These are phyloP conservation scores for Monosporascus sp. DNA, from an alignment of 2,329 filamentous ascomycete genomes.

Conservation along the genomic window DNA sequence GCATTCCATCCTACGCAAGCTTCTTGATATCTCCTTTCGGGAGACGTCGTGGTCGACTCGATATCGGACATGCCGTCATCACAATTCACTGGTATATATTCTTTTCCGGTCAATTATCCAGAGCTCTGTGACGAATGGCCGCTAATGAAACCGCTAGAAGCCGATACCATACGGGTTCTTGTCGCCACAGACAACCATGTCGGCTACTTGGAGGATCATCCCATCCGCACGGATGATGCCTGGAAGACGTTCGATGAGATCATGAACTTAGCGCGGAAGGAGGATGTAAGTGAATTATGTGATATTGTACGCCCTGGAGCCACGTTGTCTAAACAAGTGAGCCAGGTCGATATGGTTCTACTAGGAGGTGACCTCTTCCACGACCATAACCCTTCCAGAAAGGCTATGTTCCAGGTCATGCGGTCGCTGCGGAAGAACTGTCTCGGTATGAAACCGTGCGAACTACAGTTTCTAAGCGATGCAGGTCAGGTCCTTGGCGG, in stretches of 20 bases:
- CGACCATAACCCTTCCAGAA: constrained; percentile 94
- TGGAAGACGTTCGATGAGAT: constrained; percentile 96
- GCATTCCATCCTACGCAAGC: not conserved
- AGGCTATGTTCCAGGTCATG: constrained; percentile 97
- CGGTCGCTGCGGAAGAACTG: constrained; percentile 88
- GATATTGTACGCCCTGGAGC: no score
- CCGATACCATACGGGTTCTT: constrained; percentile 90
- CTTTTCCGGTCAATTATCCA: not conserved
- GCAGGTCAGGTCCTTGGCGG: constrained; percentile 86
- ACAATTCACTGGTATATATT: constrained; percentile 17
- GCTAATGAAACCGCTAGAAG: constrained; percentile 26
- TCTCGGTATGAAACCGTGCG: constrained; percentile 89
- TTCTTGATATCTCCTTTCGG: not conserved
- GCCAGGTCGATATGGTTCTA: constrained; percentile 86
- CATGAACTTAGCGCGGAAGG: constrained; percentile 77
- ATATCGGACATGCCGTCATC: constrained; percentile 17
- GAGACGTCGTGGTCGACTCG: not conserved
- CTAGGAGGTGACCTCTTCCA: constrained; percentile 95
- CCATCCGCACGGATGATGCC: constrained; percentile 92
- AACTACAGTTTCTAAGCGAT: constrained; percentile 91
- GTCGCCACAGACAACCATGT: constrained; percentile 97
- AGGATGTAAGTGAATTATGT: constrained; percentile 54
- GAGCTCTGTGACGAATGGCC: not conserved
- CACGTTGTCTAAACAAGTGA: not conserved
- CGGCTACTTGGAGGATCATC: constrained; percentile 88